Evolutionary conservation across 1,284 basidiomycete genomes (phyloP), one percentile per base, ranked within the genome.

Genomic region (Leccinum laetum): DNA sequence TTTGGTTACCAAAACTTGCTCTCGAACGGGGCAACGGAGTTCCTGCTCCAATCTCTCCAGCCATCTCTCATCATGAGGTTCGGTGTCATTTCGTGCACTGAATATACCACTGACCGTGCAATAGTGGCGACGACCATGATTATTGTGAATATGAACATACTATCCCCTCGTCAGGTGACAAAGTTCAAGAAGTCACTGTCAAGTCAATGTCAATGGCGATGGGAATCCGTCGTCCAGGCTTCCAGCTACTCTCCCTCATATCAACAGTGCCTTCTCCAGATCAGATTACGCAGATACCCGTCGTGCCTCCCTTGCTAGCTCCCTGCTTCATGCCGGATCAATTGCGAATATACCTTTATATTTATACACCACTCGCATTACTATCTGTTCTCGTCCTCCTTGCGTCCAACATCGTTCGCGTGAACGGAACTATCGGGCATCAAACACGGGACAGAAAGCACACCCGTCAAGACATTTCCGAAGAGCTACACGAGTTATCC

Each of bases 61-160:
- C 94, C 95, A 13, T 76, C 79, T 13, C 71, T 89, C 1, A 82
- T 96, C 5, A 92, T 92, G 75, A 93, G 89, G 91, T 92, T 69
- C 68, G 84, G 68, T 29, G 53, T 46, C 13, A n/a, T 61, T 62
- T 63, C 39, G 8, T 58, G 11, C n/a, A 44, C 18, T 21, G 14
- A 41, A 57, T 21, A 7, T 21, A 62, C 14, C 65, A 13, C 13
- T 67, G 56, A 75, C 32, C 21, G 16, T 46, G 14, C 18, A 57
- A 62, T 59, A 94, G 93, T 69, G 95, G 91, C 10, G 94, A 96
- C 75, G 92, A 96, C 77, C 92, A 93, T 69, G 94, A 96, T 73
- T 94, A 94, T 68, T 96, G 94, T 76, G 91, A 94, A 70, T 84
- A 91, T 68, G 80, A 79, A 64, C 91, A 94, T 74, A 73, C 78